Evolutionary conservation across 2,329 filamentous ascomycete genomes (phyloP).

Genomic region (Calonectria pauciramosa): DNA sequence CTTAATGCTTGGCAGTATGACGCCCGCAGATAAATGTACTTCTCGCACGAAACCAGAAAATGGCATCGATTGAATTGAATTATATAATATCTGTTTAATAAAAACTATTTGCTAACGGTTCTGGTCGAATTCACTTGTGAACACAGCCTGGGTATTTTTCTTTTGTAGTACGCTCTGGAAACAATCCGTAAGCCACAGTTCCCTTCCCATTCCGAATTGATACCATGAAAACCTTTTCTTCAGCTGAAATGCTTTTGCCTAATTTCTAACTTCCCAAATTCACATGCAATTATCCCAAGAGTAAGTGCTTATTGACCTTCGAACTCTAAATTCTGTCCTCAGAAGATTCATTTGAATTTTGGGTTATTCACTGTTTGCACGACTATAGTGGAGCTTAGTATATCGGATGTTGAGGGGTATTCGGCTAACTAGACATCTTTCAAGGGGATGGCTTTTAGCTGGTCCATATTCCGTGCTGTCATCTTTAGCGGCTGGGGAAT

Average conservation of each 20-base stretch:
- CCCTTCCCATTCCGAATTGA: neutral
- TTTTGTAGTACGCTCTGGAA: neutral
- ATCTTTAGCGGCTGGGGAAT: neutral
- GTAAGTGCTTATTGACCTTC: too few species aligned
- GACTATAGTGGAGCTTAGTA: too few species aligned
- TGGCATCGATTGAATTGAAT: rapidly evolving
- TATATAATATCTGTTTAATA: neutral
- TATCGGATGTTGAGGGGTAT: too few species aligned
- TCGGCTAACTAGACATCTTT: neutral
- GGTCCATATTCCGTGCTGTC: neutral
- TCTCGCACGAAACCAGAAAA: neutral
- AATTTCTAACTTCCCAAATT: too few species aligned
- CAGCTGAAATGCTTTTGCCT: too few species aligned
- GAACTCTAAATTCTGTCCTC: too few species aligned
- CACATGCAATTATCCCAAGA: too few species aligned
- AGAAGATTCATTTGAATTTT: too few species aligned
- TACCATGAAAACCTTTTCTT: too few species aligned
- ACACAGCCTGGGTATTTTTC: neutral
- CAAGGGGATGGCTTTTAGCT: neutral
- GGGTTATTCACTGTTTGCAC: too few species aligned
- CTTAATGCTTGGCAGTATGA: neutral
- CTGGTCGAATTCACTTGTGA: neutral
- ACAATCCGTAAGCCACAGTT: neutral
- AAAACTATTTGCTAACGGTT: neutral
- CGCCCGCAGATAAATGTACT: neutral